phyloP scores from a whole-genome alignment of 1,139 yeast genomes.

The Yamadazyma oceani region DNA sequence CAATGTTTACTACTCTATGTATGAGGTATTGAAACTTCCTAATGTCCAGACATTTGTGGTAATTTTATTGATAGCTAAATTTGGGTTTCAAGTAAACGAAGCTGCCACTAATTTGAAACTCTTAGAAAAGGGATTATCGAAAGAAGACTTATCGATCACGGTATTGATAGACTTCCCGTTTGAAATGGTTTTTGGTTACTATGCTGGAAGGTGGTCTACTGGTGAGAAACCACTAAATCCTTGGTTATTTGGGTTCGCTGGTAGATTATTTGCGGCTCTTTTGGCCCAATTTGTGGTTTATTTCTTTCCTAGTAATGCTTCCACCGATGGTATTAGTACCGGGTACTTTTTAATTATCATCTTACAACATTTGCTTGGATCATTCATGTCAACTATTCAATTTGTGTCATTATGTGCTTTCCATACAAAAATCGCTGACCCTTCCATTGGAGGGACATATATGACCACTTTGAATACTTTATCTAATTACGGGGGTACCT shows the following conservation, averaged over 20 bases:
- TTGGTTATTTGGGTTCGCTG: constrained; percentile 89
- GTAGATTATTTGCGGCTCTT: constrained; percentile 73
- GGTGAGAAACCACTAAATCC: constrained; percentile 74
- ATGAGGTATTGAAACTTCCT: constrained; percentile 69
- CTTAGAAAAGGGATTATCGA: constrained; percentile 88
- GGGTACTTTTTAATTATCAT: constrained; percentile 69
- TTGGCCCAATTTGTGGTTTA: constrained; percentile 74
- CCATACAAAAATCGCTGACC: constrained; percentile 95
- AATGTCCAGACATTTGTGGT: constrained; percentile 74
- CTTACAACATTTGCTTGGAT: constrained; percentile 77
- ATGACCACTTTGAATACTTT: constrained; percentile 95
- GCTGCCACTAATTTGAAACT: constrained; percentile 91
- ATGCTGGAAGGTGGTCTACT: constrained; percentile 92
- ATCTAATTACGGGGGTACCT: constrained; percentile 93
- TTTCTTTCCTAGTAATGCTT: constrained; percentile 56
- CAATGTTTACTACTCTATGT: constrained; percentile 73
- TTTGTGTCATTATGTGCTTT: constrained; percentile 94
- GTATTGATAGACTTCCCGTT: constrained; percentile 95
- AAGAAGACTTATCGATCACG: constrained; percentile 90
- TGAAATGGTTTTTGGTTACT: constrained; percentile 91
- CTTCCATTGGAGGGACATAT: constrained; percentile 93
- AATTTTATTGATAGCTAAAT: constrained; percentile 76
- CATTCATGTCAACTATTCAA: constrained; percentile 93
- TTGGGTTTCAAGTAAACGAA: constrained; percentile 95
- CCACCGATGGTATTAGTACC: constrained; percentile 37